These are phyloP conservation scores for Talaromyces thailandensis DNA, from an alignment of 495 filamentous ascomycete genomes.

Conservation along the genomic window DNA sequence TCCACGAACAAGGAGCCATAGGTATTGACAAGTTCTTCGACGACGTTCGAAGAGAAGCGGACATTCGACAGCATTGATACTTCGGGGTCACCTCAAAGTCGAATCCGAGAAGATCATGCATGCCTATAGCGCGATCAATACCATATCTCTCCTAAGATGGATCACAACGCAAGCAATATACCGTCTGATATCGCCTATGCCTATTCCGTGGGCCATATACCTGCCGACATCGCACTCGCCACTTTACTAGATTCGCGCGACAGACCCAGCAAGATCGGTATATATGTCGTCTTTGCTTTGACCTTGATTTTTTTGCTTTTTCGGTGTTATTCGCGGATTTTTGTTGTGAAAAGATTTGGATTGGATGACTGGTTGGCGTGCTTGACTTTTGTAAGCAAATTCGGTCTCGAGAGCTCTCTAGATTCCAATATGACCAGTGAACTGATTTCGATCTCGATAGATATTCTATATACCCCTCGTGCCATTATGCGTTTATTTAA, in stretches of 20 bases:
- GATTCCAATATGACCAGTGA: neutral
- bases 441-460: neutral
- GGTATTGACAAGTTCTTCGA: neutral
- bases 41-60: neutral
- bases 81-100: neutral
- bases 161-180: neutral
- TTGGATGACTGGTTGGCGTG: slow-evolving; percentile 6
- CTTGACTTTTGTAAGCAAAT: neutral
- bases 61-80: neutral
- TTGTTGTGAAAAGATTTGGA: neutral
- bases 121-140: neutral
- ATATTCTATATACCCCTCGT: slow-evolving; percentile 3
- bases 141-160: neutral
- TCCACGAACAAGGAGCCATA: neutral
- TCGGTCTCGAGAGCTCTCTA: neutral
- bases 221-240: neutral
- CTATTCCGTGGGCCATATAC: neutral
- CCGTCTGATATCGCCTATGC: slow-evolving; percentile 3
- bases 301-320: neutral
- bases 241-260: slow-evolving; percentile 3
- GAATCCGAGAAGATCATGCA: neutral
- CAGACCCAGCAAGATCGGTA: neutral
- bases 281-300: slow-evolving; percentile 1
- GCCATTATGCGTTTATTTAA: neutral
- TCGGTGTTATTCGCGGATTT: slow-evolving; percentile 4